A percentile compares a stretch with the other conserved stretches of the same genome.
Conservation (phyloP, 2,329 filamentous ascomycete genomes). For the Aspergillus tamarii region DNA sequence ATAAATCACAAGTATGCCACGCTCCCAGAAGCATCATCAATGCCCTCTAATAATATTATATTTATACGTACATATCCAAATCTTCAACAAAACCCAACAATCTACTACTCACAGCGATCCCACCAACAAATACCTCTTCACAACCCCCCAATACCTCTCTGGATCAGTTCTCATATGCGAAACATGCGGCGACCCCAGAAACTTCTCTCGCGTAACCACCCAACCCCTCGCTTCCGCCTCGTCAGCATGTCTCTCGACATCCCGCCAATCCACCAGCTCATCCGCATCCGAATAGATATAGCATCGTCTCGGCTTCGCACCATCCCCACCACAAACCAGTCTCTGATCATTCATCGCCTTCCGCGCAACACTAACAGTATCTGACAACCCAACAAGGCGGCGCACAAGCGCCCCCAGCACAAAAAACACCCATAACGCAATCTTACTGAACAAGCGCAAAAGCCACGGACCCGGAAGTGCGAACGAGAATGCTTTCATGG, state of each 20-base stretch:
- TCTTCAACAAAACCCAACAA: background rate
- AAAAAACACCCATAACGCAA: slow-evolving; percentile 19
- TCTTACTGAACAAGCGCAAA: slow-evolving; percentile 12
- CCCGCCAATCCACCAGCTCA: slow-evolving; percentile 38
- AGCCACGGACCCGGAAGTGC: slow-evolving; percentile 37
- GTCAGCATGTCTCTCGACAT: slow-evolving; percentile 42
- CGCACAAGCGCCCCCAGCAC: slow-evolving; percentile 23
- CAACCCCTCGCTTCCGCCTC: slow-evolving; percentile 37
- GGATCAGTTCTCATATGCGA: slow-evolving; percentile 43
- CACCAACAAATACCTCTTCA: slow-evolving; percentile 26
- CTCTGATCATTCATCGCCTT: slow-evolving; percentile 35
- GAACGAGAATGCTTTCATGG: slow-evolving; percentile 40
- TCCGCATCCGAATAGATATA: slow-evolving; percentile 47
- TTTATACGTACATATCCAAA: background rate
- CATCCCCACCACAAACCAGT: slow-evolving; percentile 21
- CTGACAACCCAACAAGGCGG: slow-evolving; percentile 21
- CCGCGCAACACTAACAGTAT: slow-evolving; percentile 33
- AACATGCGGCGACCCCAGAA: slow-evolving; percentile 43
- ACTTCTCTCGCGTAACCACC: slow-evolving; percentile 39
- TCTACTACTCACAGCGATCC: background rate
- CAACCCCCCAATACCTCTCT: slow-evolving; percentile 44
- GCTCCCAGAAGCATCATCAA: background rate
- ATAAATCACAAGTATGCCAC: background rate
- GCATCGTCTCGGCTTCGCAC: slow-evolving; percentile 27
- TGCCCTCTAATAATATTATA: background rate